Conservation (phyloP, 2,329 filamentous ascomycete genomes). For the Cladobotryum protrusum region DNA sequence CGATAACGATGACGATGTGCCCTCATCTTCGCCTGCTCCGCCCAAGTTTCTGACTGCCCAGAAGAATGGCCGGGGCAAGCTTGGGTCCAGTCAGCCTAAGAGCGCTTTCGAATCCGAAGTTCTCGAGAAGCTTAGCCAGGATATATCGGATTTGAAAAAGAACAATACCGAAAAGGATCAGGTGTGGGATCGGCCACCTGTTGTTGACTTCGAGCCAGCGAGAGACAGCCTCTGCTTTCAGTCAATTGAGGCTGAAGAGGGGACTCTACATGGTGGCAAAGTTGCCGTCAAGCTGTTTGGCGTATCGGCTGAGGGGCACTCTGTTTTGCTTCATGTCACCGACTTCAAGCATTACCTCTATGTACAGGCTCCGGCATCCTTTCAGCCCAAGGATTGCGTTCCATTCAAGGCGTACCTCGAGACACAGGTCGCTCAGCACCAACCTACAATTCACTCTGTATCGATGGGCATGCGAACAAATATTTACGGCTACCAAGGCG, state of each 20-base stretch:
- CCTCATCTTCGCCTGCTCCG: conserved; percentile 44
- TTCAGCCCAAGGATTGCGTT: conserved; percentile 70
- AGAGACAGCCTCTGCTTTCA: conserved; percentile 79
- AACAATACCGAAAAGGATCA: conserved; percentile 91
- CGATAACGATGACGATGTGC: conserved; percentile 42
- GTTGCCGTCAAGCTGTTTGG: conserved; percentile 88
- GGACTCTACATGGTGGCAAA: conserved; percentile 67
- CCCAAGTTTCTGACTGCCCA: conserved; percentile 57
- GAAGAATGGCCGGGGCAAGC: conserved; percentile 53
- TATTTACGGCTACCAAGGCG: conserved; percentile 90
- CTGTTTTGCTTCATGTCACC: conserved; percentile 88
- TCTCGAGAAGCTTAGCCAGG: conserved; percentile 91
- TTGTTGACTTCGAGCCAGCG: conserved; percentile 46
- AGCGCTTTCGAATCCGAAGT: conserved; percentile 92
- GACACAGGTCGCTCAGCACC: conserved; percentile 64
- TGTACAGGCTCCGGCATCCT: conserved; percentile 77
- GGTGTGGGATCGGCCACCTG: conserved; percentile 66
- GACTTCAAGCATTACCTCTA: conserved; percentile 97
- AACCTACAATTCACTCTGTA: conserved; percentile 71
- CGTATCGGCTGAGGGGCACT: conserved; percentile 77
- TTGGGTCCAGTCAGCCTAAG: conserved; percentile 71
- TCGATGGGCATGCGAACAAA: conserved; percentile 80
- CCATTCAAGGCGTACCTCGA: conserved; percentile 78
- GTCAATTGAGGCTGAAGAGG: conserved; percentile 92
- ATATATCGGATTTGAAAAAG: conserved; percentile 78